phyloP scores from a whole-genome alignment of 2,329 filamentous ascomycete genomes.

The Thielaviopsis musarum region DNA sequence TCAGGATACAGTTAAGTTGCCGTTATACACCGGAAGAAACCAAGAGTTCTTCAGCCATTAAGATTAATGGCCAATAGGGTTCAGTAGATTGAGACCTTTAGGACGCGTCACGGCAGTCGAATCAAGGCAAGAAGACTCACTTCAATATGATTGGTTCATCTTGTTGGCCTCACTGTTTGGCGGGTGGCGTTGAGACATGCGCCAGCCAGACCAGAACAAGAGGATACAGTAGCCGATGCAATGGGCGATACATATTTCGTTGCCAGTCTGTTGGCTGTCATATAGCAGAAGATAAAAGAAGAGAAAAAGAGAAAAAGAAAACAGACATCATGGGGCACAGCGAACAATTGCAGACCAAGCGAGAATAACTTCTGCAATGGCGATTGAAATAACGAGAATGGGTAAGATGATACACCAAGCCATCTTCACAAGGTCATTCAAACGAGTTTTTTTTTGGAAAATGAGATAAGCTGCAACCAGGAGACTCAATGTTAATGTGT shows the following conservation, averaged over 20 bases:
- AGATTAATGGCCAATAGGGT: too few relatives aligned
- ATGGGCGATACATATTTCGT: neutral
- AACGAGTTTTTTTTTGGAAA: too few relatives aligned
- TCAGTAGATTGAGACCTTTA: neutral
- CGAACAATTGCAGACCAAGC: too few relatives aligned
- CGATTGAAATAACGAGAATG: too few relatives aligned
- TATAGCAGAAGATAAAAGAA: neutral
- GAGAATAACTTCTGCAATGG: too few relatives aligned
- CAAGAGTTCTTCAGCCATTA: neutral
- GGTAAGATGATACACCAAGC: too few relatives aligned
- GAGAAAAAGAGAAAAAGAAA: neutral
- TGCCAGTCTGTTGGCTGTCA: neutral
- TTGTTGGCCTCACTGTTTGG: neutral
- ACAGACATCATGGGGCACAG: neutral
- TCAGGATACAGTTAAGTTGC: too few relatives aligned
- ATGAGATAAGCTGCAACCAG: too few relatives aligned
- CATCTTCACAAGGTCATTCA: too few relatives aligned
- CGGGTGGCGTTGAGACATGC: slow-evolving; percentile 3
- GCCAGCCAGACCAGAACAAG: neutral
- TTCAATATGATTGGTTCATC: neutral
- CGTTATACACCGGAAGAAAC: too few relatives aligned
- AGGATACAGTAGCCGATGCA: neutral
- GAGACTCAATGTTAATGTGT: too few relatives aligned
- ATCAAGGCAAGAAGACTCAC: neutral
- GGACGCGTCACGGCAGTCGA: neutral